phyloP scores from a whole-genome alignment of 371 early-diverging fungal species.

The Saksenaea oblongispora region DNA sequence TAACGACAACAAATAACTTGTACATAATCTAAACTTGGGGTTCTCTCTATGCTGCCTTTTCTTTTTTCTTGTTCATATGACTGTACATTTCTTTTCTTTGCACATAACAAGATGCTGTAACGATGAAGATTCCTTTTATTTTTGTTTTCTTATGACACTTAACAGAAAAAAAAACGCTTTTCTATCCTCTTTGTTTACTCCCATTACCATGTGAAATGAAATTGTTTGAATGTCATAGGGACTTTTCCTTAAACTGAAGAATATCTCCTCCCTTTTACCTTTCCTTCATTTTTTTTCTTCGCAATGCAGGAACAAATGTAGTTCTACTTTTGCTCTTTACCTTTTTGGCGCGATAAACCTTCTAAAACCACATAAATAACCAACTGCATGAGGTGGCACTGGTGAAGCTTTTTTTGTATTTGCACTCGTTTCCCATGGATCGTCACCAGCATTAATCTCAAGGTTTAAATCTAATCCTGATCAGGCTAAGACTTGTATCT shows the following conservation, averaged over 20 bases:
- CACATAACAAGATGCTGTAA: not conserved
- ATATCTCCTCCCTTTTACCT: not conserved
- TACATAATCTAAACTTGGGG: not conserved
- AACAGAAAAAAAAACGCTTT: not conserved
- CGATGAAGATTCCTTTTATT: not conserved
- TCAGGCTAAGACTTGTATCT: not conserved
- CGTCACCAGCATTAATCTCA: not conserved
- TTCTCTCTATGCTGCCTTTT: not conserved
- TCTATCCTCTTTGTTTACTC: not conserved
- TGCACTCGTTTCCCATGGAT: slow-evolving; percentile 2
- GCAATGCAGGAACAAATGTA: no score
- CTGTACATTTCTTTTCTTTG: slow-evolving; percentile 3
- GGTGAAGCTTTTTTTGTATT: not conserved
- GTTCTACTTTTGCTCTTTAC: no score
- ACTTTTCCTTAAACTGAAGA: not conserved
- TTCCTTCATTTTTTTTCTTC: not conserved
- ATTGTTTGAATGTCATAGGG: slow-evolving; percentile 1
- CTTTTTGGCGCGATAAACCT: no score
- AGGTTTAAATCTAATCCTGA: not conserved
- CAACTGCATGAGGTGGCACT: not conserved
- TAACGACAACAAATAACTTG: not conserved
- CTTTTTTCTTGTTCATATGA: not conserved
- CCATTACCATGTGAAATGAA: not conserved
- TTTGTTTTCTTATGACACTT: not conserved
- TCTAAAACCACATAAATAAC: not conserved